Conservation (phyloP, 2,329 filamentous ascomycete genomes). For the Diplodia seriata region DNA sequence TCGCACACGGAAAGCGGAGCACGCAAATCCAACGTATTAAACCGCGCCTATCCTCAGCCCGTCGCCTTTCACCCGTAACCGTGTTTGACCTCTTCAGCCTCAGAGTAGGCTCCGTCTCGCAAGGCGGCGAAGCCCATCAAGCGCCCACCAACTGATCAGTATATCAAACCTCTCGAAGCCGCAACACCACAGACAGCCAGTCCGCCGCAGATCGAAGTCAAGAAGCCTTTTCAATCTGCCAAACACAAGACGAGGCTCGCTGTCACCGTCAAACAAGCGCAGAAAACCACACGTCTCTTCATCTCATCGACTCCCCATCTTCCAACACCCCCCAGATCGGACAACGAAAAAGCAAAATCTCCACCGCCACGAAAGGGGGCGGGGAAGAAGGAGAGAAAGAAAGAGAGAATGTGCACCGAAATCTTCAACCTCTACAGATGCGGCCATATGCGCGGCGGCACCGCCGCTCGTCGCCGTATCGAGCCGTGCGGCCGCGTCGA, state of each 20-base stretch:
- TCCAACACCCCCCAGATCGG: no score
- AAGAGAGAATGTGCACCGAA: slow-evolving; percentile 23
- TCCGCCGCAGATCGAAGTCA: not conserved
- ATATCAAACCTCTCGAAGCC: not conserved
- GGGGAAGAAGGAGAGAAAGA: not conserved
- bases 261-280: not conserved
- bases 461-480: not conserved
- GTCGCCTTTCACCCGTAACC: not conserved
- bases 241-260: no score
- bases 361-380: no score
- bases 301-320: not conserved
- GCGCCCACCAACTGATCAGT: not conserved
- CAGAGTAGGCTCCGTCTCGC: not conserved
- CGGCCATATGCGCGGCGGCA: slow-evolving; percentile 15
- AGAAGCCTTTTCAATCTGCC: not conserved
- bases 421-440: slow-evolving; percentile 10
- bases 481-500: slow-evolving; percentile 4
- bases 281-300: not conserved
- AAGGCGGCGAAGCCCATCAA: not conserved
- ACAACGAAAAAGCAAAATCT: no score
- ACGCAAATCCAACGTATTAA: not conserved
- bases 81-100: not conserved
- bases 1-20: not conserved
- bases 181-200: not conserved
- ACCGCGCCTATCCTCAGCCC: not conserved